Evolutionary conservation across 257 asterid genomes (phyloP).

Genomic region (Rauvolfia tetraphylla): DNA sequence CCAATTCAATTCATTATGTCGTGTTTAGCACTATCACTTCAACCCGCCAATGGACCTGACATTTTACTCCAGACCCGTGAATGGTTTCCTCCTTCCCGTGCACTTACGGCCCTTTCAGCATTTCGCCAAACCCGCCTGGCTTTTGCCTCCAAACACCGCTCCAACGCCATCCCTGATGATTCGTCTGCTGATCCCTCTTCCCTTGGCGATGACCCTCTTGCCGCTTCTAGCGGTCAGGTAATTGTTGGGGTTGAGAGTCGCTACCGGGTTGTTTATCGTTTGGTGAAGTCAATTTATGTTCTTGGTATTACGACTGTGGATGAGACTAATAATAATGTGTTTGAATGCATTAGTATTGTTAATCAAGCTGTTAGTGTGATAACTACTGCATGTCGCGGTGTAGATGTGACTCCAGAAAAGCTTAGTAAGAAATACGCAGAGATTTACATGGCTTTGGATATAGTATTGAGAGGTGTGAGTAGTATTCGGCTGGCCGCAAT

Average conservation of each 20-base stretch:
- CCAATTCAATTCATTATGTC: conserved; percentile 42
- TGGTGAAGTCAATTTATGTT: conserved; percentile 89
- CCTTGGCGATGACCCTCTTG: conserved; percentile 89
- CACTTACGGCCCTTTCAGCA: conserved; percentile 85
- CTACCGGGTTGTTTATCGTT: conserved; percentile 82
- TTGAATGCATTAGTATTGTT: conserved; percentile 81
- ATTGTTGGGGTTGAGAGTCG: conserved; percentile 87
- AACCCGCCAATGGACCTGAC: conserved; percentile 84
- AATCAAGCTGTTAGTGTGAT: conserved; percentile 90
- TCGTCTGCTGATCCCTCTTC: conserved; percentile 44
- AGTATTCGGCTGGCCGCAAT: conserved; percentile 88
- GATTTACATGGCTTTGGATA: conserved; percentile 95
- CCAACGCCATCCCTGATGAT: conserved; percentile 24
- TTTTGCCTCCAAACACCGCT: conserved; percentile 53
- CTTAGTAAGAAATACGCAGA: conserved; percentile 87
- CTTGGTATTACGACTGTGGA: conserved; percentile 78
- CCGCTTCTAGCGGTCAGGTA: conserved; percentile 92
- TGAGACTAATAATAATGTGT: conserved; percentile 73
- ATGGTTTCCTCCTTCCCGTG: conserved; percentile 97
- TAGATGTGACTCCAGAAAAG: conserved; percentile 93
- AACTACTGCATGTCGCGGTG: conserved; percentile 93
- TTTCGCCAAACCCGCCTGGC: conserved; percentile 81
- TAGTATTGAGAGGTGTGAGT: conserved; percentile 85
- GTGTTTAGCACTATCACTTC: conserved; percentile 85
- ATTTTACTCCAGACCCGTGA: conserved; percentile 94